Evolutionary conservation across 129 eudicot genomes (phyloP).

Genomic region (Flaveria ramosissima): DNA sequence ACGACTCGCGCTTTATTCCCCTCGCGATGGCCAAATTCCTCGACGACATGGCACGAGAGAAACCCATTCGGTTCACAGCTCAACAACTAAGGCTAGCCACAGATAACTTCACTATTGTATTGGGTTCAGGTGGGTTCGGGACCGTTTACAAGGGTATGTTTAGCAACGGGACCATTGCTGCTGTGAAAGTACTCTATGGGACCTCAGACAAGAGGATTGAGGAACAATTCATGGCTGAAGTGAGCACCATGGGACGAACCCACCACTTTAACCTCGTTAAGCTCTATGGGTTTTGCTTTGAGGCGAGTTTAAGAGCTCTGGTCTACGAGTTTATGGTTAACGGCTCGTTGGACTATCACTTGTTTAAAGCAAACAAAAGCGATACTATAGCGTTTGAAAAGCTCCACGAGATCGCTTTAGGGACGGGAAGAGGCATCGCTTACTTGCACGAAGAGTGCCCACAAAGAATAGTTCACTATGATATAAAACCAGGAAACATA

Average conservation of each 20-base stretch:
- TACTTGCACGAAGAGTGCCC: slow-evolving; percentile 44
- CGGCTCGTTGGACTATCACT: slow-evolving; percentile 35
- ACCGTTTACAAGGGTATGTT: slow-evolving; percentile 36
- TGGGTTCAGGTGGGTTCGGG: slow-evolving; percentile 42
- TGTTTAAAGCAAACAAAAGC: slow-evolving; percentile 18
- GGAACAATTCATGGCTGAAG: slow-evolving; percentile 43
- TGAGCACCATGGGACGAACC: slow-evolving; percentile 47
- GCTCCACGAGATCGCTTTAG: slow-evolving; percentile 35
- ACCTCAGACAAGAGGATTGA: slow-evolving; percentile 26
- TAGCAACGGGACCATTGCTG: slow-evolving; percentile 17
- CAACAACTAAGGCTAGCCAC: slow-evolving; percentile 35
- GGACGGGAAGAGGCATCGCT: slow-evolving; percentile 31
- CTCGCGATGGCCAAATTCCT: slow-evolving; percentile 30
- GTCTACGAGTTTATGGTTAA: slow-evolving; percentile 42
- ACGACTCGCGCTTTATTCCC: slow-evolving; percentile 22
- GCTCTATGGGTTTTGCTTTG: slow-evolving; percentile 42
- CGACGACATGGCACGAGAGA: slow-evolving; percentile 32
- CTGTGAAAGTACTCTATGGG: slow-evolving; percentile 36
- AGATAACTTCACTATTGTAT: slow-evolving; percentile 5
- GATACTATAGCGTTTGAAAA: slow-evolving; percentile 25
- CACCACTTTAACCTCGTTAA: slow-evolving; percentile 37
- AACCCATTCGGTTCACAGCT: slow-evolving; percentile 38
- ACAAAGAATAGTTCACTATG: slow-evolving; percentile 40
- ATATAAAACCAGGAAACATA: slow-evolving; percentile 42
- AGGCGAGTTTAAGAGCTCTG: slow-evolving; percentile 29